phyloP scores from a whole-genome alignment of 495 filamentous ascomycete species.

The Viridothelium virens region DNA sequence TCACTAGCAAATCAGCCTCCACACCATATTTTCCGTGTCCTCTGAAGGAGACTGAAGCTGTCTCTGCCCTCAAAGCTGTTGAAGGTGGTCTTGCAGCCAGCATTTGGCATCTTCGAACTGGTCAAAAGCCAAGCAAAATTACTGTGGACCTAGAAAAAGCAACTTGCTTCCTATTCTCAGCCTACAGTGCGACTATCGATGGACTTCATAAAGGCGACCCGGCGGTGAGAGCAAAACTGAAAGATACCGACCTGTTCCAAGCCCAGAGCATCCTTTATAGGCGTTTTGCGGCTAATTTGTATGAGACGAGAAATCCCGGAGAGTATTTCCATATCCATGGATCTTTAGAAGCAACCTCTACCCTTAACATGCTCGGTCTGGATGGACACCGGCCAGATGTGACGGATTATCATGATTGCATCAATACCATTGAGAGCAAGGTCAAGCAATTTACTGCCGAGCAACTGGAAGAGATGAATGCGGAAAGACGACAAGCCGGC shows the following conservation, averaged over 20 bases:
- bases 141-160: slow-evolving; percentile 2
- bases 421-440: slow-evolving; percentile 12
- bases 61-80: slow-evolving; percentile 23
- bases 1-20: slow-evolving; percentile 27
- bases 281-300: slow-evolving; percentile 43
- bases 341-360: slow-evolving; percentile 14
- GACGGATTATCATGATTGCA: slow-evolving; percentile 24
- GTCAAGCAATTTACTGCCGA: slow-evolving; percentile 22
- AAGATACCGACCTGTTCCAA: slow-evolving; percentile 27
- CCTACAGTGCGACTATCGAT: slow-evolving; percentile 33
- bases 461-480: slow-evolving; percentile 42
- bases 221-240: slow-evolving; percentile 20
- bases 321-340: slow-evolving; percentile 46
- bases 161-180: slow-evolving; percentile 10
- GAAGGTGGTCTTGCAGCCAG: slow-evolving; percentile 26
- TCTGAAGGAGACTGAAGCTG: slow-evolving; percentile 52
- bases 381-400: slow-evolving; percentile 23
- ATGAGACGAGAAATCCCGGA: slow-evolving; percentile 44
- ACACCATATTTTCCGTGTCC: slow-evolving; percentile 52
- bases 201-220: slow-evolving; percentile 31
- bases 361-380: slow-evolving; percentile 41
- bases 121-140: slow-evolving; percentile 16
- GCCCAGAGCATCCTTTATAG: slow-evolving; percentile 25
- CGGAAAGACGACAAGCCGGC: slow-evolving; percentile 46
- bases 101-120: slow-evolving; percentile 27